A percentile compares a stretch with the other conserved stretches of the same genome.
Conservation (phyloP, 331 rosid species). For the Quercus lobata region DNA sequence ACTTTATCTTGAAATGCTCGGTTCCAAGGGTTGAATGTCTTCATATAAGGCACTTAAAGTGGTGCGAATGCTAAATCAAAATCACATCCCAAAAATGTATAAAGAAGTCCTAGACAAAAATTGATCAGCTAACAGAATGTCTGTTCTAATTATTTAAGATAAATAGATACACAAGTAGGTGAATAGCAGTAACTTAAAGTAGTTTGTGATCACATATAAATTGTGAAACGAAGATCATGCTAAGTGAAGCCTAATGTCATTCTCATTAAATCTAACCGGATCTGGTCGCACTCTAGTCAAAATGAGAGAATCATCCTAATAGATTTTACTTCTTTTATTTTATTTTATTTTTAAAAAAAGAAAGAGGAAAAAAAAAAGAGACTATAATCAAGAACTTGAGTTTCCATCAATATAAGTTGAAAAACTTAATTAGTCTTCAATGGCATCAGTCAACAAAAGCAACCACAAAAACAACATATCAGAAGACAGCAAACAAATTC, state of each 20-base stretch:
- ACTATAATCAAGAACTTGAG: not conserved
- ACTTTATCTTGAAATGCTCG: not conserved
- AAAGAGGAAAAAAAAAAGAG: rapidly evolving
- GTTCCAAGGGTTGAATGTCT: not conserved
- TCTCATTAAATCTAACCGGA: not conserved
- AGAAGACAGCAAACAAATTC: slow-evolving; percentile 11
- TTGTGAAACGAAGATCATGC: not conserved
- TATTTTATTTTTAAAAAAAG: too few relatives aligned
- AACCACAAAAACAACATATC: not conserved
- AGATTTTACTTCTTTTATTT: not conserved
- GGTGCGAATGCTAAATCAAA: not conserved
- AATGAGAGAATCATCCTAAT: not conserved
- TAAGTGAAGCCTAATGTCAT: not conserved
- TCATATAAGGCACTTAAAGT: not conserved
- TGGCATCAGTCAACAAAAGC: not conserved
- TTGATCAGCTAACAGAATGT: not conserved
- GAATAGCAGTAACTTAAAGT: not conserved
- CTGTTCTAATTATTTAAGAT: not conserved
- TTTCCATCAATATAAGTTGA: not conserved
- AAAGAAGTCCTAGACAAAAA: not conserved
- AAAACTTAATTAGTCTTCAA: not conserved
- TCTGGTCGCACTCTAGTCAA: not conserved
- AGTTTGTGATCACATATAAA: not conserved
- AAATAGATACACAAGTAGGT: not conserved
- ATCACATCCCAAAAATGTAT: not conserved